Conservation (phyloP, 208 protist genomes). For the Crithidia acanthocephali region DNA sequence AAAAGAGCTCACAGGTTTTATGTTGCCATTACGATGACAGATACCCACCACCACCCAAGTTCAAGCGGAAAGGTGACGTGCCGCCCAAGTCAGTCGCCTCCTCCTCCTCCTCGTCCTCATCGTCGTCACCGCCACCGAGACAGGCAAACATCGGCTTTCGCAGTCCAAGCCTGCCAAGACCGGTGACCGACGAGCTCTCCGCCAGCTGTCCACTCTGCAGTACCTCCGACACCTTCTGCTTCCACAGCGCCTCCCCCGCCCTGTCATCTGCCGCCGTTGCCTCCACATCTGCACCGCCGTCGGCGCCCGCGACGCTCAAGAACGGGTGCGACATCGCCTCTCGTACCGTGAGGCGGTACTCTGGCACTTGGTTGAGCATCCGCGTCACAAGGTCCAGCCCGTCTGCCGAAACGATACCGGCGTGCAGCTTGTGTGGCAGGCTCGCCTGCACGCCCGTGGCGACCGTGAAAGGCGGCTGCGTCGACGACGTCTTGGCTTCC, state of each 20-base stretch:
- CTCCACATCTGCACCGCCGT: background rate
- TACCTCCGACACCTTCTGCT: slow-evolving; percentile 44
- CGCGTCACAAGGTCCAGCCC: slow-evolving; percentile 73
- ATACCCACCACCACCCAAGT: slow-evolving; percentile 1
- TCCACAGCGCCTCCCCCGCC: slow-evolving; percentile 47
- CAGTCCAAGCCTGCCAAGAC: slow-evolving; percentile 20
- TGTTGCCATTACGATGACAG: background rate
- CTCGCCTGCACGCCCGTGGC: slow-evolving; percentile 34
- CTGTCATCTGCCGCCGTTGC: slow-evolving; percentile 35
- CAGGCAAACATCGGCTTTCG: slow-evolving; percentile 29
- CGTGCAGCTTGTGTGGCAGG: slow-evolving; percentile 67
- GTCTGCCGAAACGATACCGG: slow-evolving; percentile 46
- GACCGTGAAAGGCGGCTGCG: background rate
- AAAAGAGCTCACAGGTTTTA: background rate
- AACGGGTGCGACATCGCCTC: slow-evolving; percentile 79
- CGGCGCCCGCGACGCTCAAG: slow-evolving; percentile 25
- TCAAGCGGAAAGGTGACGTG: slow-evolving; percentile 6
- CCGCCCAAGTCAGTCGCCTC: slow-evolving; percentile 25
- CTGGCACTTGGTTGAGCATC: slow-evolving; percentile 64
- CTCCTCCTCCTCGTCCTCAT: slow-evolving; percentile 34
- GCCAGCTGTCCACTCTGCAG: slow-evolving; percentile 21
- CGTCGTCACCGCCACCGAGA: slow-evolving; percentile 35
- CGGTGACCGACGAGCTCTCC: slow-evolving; percentile 1
- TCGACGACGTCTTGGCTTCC: background rate
- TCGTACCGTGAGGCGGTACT: slow-evolving; percentile 55